These are phyloP conservation scores for Pelargonium citronellum DNA, from an alignment of 441 rosid species.

Conservation along the genomic window DNA sequence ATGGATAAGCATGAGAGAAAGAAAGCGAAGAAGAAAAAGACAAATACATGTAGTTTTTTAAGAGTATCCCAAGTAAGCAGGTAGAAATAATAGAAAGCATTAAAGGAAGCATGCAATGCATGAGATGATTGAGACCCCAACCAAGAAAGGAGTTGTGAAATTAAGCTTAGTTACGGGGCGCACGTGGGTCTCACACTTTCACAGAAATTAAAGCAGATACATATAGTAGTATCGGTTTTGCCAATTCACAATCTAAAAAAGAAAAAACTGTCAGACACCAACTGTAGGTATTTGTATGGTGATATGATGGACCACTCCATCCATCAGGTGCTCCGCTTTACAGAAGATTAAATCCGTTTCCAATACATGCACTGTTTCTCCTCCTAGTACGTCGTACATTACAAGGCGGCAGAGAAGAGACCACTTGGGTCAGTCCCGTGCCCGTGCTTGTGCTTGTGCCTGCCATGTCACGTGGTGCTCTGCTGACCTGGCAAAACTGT, in stretches of 20 bases:
- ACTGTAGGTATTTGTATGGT: no score
- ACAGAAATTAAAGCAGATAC: no score
- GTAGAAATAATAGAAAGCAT: not conserved
- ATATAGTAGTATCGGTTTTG: not conserved
- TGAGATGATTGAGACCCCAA: not conserved
- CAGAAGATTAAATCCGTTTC: no score
- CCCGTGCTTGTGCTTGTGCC: not conserved
- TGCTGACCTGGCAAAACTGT: not conserved
- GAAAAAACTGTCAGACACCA: no score
- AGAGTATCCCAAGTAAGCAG: not conserved
- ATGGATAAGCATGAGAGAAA: no score
- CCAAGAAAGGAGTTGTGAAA: not conserved
- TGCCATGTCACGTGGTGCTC: not conserved
- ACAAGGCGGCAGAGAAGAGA: not conserved
- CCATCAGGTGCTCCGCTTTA: no score
- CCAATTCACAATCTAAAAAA: no score
- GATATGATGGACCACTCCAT: no score
- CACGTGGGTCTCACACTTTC: not conserved
- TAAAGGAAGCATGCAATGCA: not conserved
- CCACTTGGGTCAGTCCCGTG: not conserved
- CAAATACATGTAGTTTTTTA: no score
- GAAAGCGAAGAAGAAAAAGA: no score
- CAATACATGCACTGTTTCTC: no score
- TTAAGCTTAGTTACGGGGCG: not conserved
- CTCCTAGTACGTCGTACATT: no score